These are phyloP conservation scores for Hyaloraphidium curvatum DNA, from an alignment of 192 early-diverging fungal species.

Conservation along the genomic window DNA sequence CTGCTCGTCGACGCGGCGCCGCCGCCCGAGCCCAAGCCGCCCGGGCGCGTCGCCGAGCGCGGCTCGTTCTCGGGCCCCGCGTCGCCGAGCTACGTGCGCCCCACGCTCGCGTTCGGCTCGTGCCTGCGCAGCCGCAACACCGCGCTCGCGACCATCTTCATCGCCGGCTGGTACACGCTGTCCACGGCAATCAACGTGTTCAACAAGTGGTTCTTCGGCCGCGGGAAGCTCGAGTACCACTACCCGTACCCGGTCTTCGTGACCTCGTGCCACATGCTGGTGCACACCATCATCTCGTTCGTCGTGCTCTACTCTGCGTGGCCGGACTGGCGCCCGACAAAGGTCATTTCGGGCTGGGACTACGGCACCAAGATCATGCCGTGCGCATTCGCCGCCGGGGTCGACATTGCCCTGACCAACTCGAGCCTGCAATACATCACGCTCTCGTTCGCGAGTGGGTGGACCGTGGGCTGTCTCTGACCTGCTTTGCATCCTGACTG, in stretches of 20 bases:
- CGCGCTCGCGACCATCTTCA: not conserved
- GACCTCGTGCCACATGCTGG: conserved; percentile 62
- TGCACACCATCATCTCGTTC: no score
- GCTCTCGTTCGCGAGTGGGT: conserved; percentile 69
- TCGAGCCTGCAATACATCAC: conserved; percentile 61
- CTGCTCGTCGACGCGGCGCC: no score
- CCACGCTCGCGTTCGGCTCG: no score
- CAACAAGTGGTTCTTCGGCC: conserved; percentile 88
- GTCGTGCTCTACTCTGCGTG: no score
- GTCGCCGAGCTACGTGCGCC: no score
- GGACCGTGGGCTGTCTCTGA: not conserved
- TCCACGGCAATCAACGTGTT: conserved; percentile 63
- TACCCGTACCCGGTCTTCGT: conserved; percentile 79
- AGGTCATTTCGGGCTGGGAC: no score
- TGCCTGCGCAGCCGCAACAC: not conserved
- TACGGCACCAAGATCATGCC: conserved; percentile 52
- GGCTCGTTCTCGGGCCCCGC: no score
- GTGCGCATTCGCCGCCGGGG: conserved; percentile 66
- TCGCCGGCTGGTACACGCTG: conserved; percentile 44
- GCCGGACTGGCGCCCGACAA: no score
- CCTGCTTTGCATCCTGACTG: no score
- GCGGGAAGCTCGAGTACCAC: conserved; percentile 23
- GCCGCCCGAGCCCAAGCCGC: no score
- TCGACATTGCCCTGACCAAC: conserved; percentile 86
- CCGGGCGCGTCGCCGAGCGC: no score